Evolutionary conservation across 2,329 filamentous ascomycete species (phyloP).

Genomic region (Phyllosticta citrichinensis): DNA sequence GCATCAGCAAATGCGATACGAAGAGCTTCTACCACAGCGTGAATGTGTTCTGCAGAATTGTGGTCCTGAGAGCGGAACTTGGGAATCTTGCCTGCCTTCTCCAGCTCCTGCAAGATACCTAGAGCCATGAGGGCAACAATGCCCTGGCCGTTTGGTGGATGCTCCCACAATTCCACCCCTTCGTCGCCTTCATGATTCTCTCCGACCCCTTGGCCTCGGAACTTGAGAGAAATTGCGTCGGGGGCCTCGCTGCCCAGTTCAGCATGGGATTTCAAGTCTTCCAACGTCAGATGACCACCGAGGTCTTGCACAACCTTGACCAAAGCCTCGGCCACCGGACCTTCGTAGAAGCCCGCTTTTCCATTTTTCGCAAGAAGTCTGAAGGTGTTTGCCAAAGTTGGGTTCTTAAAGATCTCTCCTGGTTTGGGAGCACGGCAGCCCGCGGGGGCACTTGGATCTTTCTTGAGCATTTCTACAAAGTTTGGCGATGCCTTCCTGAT

Average conservation of each 20-base stretch:
- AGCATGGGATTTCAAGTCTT: slow-evolving; percentile 71
- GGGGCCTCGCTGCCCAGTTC: slow-evolving; percentile 66
- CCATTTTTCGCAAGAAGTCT: slow-evolving; percentile 66
- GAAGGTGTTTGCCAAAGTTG: slow-evolving; percentile 72
- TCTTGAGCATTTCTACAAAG: slow-evolving; percentile 76
- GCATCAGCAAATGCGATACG: slow-evolving; percentile 86
- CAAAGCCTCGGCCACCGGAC: slow-evolving; percentile 69
- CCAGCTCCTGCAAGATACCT: slow-evolving; percentile 80
- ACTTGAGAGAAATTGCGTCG: slow-evolving; percentile 73
- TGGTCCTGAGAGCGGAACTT: slow-evolving; percentile 61
- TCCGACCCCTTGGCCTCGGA: slow-evolving; percentile 54
- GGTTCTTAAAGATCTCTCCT: slow-evolving; percentile 85
- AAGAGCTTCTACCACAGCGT: slow-evolving; percentile 78
- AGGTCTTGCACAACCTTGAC: slow-evolving; percentile 66
- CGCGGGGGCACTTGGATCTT: slow-evolving; percentile 54
- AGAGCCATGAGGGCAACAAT: slow-evolving; percentile 91
- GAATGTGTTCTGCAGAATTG: slow-evolving; percentile 65
- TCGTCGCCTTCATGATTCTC: slow-evolving; percentile 37
- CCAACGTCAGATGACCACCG: slow-evolving; percentile 68
- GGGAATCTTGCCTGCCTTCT: slow-evolving; percentile 63
- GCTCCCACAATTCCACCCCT: slow-evolving; percentile 83
- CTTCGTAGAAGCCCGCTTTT: slow-evolving; percentile 85
- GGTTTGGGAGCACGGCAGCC: slow-evolving; percentile 65
- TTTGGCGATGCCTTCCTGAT: slow-evolving; percentile 74
- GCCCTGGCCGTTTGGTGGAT: slow-evolving; percentile 92